Evolutionary conservation across 1,284 basidiomycete genomes (phyloP), one percentile per base, ranked within the genome.

Genomic region (Sanghuangporus baumii): DNA sequence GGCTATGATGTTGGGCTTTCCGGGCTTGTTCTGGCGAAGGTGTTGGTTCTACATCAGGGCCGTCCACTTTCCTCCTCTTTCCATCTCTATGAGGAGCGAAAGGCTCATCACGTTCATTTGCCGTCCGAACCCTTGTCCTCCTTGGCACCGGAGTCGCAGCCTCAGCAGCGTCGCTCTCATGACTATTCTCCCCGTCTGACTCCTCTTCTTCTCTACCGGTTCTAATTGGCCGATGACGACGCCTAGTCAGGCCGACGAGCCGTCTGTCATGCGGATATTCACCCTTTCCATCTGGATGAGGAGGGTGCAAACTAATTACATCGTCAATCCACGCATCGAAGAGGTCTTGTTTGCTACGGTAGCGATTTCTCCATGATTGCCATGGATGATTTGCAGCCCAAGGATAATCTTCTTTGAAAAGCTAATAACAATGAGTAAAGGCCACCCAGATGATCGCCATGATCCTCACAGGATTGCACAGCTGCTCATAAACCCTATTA

Each of bases 341-440:
- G 4, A 57, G 50, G 0, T 52, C 66, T n/a, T 69, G 26, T 57
- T 82, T 74, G 52, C 73, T 81, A 60, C 68, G 71, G 70, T 86
- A 86, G 37, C 76, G 79, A 48, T 84, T 76, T 12, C 82, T 75
- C 84, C 84, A 86, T 9, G 81, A 82, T 40, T 77, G 74, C 78
- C 76, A 79, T 0, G 82, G 67, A 66, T 85, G 85, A 2, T 71
- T 70, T 5, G 60, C 66, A 5, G 76, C 75, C 81, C 68, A 69
- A n/a, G 69, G 67, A 60, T 60, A 64, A 14, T 57, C 36, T 12
- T 60, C 52, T 12, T n/a, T 34, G 3, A 8, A 26, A 1, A 36
- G 11, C 62, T 64, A 41, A 9, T 3, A 31, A 16, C 31, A 9
- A 14, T n/a, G 36, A 20, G 18, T 58, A 57, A 57, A 36, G 20